These are phyloP conservation scores for Cordyceps cicadae DNA, from an alignment of 2,329 filamentous ascomycete species.

Conservation along the genomic window DNA sequence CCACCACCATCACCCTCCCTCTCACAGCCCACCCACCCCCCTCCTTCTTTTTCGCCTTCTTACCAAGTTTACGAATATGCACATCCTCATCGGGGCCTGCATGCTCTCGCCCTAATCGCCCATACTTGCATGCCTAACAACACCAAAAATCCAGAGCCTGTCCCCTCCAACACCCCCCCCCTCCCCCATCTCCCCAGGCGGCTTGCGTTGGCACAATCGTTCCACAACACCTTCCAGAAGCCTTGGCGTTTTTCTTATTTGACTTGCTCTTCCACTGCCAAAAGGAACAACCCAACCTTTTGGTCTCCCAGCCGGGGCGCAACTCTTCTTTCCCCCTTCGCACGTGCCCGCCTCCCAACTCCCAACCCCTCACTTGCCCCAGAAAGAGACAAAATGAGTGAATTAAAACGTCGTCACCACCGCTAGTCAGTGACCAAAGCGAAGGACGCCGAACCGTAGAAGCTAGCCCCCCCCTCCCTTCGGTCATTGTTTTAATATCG, in stretches of 20 bases:
- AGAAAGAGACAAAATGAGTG: background rate
- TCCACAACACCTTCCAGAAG: constrained; percentile 7
- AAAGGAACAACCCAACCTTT: no score
- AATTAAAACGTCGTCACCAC: background rate
- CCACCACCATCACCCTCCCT: background rate
- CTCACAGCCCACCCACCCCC: background rate
- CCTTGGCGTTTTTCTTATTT: background rate
- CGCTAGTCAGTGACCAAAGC: background rate
- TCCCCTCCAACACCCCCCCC: no score
- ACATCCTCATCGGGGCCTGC: background rate
- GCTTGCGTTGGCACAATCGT: background rate
- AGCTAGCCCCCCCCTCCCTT: background rate
- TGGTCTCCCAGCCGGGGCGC: background rate
- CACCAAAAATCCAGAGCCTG: background rate
- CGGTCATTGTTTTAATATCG: background rate
- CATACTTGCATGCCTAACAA: background rate
- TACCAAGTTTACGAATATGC: background rate
- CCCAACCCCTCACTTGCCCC: background rate
- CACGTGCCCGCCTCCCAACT: background rate
- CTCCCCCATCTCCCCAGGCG: background rate
- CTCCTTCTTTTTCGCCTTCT: background rate
- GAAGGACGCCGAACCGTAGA: background rate
- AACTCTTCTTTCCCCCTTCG: background rate
- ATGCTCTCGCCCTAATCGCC: background rate
- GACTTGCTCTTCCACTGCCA: background rate